Evolutionary conservation across 2,329 filamentous ascomycete genomes (phyloP).

Genomic region (Rhynchosporium secalis): DNA sequence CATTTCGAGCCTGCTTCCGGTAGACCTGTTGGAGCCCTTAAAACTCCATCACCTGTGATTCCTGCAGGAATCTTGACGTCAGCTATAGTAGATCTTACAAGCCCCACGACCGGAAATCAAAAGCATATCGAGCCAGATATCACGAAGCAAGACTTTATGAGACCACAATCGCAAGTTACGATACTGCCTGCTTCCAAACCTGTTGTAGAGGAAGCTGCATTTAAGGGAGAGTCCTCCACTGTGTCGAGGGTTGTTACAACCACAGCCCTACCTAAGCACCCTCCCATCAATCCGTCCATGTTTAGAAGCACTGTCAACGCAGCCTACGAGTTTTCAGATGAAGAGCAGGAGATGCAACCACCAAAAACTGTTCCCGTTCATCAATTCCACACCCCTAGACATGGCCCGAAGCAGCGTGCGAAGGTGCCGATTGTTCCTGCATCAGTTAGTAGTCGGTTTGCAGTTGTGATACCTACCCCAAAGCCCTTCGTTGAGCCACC

Average conservation of each 20-base stretch:
- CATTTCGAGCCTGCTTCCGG: background rate
- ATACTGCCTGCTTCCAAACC: too few relatives aligned
- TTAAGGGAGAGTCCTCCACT: background rate
- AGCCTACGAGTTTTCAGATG: constrained; percentile 42
- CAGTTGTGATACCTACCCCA: background rate
- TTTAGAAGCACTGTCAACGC: constrained; percentile 27
- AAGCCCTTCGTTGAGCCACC: background rate
- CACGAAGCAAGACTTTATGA: background rate
- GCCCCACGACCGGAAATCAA: background rate
- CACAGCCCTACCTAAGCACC: background rate
- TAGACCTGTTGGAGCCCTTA: background rate
- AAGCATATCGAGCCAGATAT: background rate
- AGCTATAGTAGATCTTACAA: background rate
- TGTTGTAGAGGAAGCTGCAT: background rate
- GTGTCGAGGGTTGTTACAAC: background rate
- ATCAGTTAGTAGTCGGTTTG: background rate
- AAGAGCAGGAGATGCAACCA: constrained; percentile 32
- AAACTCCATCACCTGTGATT: background rate
- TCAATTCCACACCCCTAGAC: background rate
- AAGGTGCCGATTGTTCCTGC: background rate
- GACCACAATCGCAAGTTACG: background rate
- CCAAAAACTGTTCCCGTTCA: background rate
- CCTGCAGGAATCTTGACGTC: background rate
- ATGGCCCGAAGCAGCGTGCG: background rate
- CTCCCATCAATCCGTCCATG: background rate